Base-by-base conservation (phyloP, 1,284 basidiomycete genomes). In the Marasmius tenuissimus region DNA sequence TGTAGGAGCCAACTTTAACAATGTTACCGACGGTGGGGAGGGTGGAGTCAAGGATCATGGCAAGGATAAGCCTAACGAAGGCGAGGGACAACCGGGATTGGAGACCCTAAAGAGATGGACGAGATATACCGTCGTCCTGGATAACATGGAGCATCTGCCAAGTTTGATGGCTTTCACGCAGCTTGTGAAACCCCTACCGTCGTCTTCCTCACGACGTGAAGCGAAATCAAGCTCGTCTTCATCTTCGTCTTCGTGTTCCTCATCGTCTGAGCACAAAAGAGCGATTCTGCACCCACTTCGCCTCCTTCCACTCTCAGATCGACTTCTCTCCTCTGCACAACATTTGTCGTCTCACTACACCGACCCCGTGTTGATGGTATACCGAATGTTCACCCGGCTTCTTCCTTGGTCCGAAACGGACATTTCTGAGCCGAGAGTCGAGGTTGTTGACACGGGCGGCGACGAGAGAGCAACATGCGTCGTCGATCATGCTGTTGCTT, bases 71-170 rank as follows among this genome's bases (percentile, higher is more conserved):
- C 74, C 52, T 69, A 86, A 81, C 68, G 50, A 27, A 34, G 50
- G 33, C 4, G 49, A 22, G 18, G 9, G 39, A 42, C 40, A 42
- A 27, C 27, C 4, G 14, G 35, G 18, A 2, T 52, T 52, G 14
- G 50, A 52, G n/a, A 16, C 8, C 6, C 7, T n/a, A 20, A 52
- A 52, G 20, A 47, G 38, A 34, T 57, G 38, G 42, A 42, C 55
- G 14, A 45, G 18, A 7, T 89, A 97, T 70, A 85, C 92, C 0
- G 87, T 98, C 63, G 89, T 98, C 16, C 84, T 99, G n/a, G 94
- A 96, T 73, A 91, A 89, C 73, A 82, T 97, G 63, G 94, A 96
- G 67, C 93, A 98, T 71, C 78, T 99, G 7, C 84, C 90, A 1
- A 84, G 85, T 9, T 83, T 89, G 75, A 91, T 90, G 86, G 85